phyloP scores from a whole-genome alignment of 108 stramenopile genomes.

The Pseudonitzschia pungens region DNA sequence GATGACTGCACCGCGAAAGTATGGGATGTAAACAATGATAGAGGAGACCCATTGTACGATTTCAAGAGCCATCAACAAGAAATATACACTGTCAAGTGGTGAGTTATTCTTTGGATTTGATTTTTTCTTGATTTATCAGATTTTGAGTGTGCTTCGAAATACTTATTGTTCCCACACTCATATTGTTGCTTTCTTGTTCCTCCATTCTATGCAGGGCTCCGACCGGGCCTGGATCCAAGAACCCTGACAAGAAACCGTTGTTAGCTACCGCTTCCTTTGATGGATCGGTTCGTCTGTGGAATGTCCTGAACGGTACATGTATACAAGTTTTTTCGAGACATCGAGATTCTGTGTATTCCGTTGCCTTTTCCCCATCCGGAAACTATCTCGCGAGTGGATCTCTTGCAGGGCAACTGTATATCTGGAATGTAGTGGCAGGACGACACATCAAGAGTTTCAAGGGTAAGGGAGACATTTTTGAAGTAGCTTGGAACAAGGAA shows the following conservation, averaged over 20 bases:
- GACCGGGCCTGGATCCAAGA: conserved; percentile 86
- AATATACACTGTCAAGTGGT: conserved; percentile 97
- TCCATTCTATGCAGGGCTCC: conserved; percentile 56
- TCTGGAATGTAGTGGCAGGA: conserved; percentile 87
- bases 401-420: conserved; percentile 87
- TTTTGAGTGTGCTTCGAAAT: too few species aligned
- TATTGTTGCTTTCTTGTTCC: background rate
- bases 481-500: conserved; percentile 93
- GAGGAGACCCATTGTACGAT: conserved; percentile 75
- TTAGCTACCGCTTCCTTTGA: conserved; percentile 96
- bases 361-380: conserved; percentile 88
- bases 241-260: conserved; percentile 82
- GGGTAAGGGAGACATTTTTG: conserved; percentile 91
- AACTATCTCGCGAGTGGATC: conserved; percentile 84
- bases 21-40: conserved; percentile 72
- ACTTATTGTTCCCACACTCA: background rate
- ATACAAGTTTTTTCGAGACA: conserved; percentile 80
- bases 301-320: conserved; percentile 80
- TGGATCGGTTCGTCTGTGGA: conserved; percentile 93
- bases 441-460: conserved; percentile 81
- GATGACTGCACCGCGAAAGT: conserved; percentile 98
- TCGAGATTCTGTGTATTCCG: conserved; percentile 86
- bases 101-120: conserved; percentile 5
- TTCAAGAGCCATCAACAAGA: conserved; percentile 92
- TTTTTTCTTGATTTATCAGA: background rate